Evolutionary conservation across 495 filamentous ascomycete species (phyloP), one percentile per base, ranked within the genome.

Genomic region (Podospora conica): DNA sequence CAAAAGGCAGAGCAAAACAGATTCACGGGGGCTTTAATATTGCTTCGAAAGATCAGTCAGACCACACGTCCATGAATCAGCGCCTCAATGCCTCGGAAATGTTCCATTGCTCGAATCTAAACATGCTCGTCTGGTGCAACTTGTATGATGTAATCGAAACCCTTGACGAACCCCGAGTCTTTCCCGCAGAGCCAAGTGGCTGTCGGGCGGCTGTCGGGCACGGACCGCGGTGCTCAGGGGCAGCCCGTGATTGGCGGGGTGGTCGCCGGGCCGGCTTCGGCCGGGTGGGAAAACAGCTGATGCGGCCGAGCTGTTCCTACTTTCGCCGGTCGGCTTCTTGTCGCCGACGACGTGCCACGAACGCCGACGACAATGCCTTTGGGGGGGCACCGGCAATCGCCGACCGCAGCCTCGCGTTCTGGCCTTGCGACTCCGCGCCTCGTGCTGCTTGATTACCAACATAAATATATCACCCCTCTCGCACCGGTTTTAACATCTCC

Each of bases 111-210:
- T 48, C n/a, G 40, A 48, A n/a, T 48, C 40, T 48, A 48, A 48
- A 48, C 40, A 48, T 48, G 40, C 40, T 48, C 40, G 8, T 18
- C 40, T 15, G 40, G 18, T n/a, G 18, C 18, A n/a, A 48, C 40
- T 48, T 48, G 40, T 48, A 48, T 57, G 55, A 57, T 57, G 55
- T 57, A 57, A 57, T 57, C 55, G 55, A 27, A 57, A 24, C 55
- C 20, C 25, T 23, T 23, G 12, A 27, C 9, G 22, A 57, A 57
- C 15, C 55, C 55, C 55, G 55, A 57, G 55, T 23, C 55, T 57
- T 57, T 57, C 9, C 55, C 55, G 55, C 23, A 57, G 55, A 18
- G 23, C 22, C 55, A 27, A 12, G 55, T 12, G 25, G 20, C 2
- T 4, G 55, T 27, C 55, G 1, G 15, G n/a, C n/a, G n/a, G n/a